A percentile compares a stretch with the other conserved stretches of the same genome.
phyloP scores from a whole-genome alignment of 129 eudicot species.

The Daucus carota region DNA sequence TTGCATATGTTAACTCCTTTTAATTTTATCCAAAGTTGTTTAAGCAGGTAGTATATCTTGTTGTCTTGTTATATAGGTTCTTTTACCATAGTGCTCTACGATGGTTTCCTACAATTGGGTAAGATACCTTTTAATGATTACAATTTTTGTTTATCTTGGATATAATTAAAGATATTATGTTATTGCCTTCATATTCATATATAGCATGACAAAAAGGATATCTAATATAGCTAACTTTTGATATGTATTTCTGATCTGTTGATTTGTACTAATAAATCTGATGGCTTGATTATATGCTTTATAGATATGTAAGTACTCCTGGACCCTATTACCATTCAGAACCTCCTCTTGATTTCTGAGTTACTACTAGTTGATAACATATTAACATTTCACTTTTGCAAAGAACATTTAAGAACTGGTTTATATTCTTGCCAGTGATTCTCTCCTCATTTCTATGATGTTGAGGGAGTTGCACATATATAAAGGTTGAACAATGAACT shows the following conservation, averaged over 20 bases:
- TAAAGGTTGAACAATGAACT: background rate
- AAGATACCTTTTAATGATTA: conserved; percentile 14
- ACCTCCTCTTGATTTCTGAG: background rate
- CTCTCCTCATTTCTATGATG: background rate
- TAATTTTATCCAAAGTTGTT: background rate
- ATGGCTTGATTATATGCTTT: background rate
- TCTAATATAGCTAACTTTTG: background rate
- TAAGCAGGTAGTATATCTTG: background rate
- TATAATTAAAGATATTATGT: background rate
- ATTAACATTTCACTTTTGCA: background rate
- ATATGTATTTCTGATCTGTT: background rate
- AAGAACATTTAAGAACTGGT: background rate
- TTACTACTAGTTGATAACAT: background rate
- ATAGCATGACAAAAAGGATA: background rate
- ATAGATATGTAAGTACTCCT: background rate
- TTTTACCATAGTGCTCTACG: conserved; percentile 97
- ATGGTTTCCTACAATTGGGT: conserved; percentile 94
- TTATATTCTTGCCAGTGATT: background rate
- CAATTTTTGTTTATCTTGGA: background rate
- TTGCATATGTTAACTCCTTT: background rate
- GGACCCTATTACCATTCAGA: background rate
- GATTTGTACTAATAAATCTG: background rate
- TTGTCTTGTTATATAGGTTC: conserved; percentile 47
- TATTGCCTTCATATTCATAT: background rate
- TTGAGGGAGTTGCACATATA: background rate